Evolutionary conservation across 257 asterid species (phyloP).

Genomic region (Solanum appendiculatum): DNA sequence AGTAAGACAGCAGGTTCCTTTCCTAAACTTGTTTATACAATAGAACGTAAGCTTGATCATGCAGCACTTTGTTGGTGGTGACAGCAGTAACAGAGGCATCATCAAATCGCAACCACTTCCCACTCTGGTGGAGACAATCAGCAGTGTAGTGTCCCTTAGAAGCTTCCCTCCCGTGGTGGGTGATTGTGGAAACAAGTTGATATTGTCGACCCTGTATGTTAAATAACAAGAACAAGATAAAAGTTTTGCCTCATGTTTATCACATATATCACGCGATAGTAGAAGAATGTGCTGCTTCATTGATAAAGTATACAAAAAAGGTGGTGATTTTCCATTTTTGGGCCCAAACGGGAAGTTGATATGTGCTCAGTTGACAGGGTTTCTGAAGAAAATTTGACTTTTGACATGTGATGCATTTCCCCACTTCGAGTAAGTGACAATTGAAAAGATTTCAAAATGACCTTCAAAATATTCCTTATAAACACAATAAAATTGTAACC

Average conservation of each 20-base stretch:
- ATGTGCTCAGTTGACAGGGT: neutral
- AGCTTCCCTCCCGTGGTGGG: slow-evolving; percentile 91
- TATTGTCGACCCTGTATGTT: slow-evolving; percentile 62
- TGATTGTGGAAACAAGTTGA: slow-evolving; percentile 72
- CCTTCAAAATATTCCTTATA: neutral
- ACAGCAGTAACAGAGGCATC: slow-evolving; percentile 61
- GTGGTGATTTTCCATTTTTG: neutral
- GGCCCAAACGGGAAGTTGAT: neutral
- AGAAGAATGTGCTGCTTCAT: neutral
- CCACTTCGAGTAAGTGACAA: neutral
- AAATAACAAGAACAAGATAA: neutral
- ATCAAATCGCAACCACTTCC: slow-evolving; percentile 83
- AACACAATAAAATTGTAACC: neutral
- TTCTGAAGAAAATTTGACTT: neutral
- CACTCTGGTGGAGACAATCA: slow-evolving; percentile 42
- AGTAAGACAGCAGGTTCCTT: neutral
- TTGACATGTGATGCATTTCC: neutral
- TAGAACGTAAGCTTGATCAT: slow-evolving; percentile 79
- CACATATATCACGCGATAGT: neutral
- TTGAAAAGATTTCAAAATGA: neutral
- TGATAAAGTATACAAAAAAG: neutral
- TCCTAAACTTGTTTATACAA: slow-evolving; percentile 62
- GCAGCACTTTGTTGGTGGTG: slow-evolving; percentile 47
- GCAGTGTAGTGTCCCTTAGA: slow-evolving; percentile 94
- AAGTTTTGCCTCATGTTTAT: neutral